Base-by-base conservation (phyloP, 768 basidiomycete species). In the Grammothele lineata region DNA sequence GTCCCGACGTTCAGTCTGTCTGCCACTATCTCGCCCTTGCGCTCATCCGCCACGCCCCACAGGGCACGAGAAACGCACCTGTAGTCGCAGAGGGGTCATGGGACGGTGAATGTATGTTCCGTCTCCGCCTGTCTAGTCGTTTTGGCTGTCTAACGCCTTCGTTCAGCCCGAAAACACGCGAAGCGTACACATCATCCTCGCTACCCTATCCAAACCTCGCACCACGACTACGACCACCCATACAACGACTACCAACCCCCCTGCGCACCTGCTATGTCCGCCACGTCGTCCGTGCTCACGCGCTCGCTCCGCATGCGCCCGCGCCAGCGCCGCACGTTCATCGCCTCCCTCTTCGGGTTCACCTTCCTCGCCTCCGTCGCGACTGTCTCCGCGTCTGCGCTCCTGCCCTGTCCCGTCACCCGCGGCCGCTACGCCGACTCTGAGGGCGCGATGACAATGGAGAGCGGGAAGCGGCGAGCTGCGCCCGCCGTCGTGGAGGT, bases 371-470 rank as follows among this genome's bases (percentile, higher is more conserved):
- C 85, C 21, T 77, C 87, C 15, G 74, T 92, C 49, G 53, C 87
- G 51, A 91, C 89, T 43, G 89, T 92, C 15, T 84, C 85, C 11
- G 86, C 85, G 19, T 89, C 88, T 18, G 80, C 77, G 60, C 70
- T 90, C 33, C 69, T 92, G 25, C 88, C 89, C 43, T 92, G 90
- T 57, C 89, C 89, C 7, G 87, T 80, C n/a, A 68, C 73, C 35
- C 68, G 76, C 50, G 75, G 77, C 56, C 77, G 83, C 22, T 82
- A 77, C 54, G 72, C 81, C 36, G 87, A 89, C 34, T 47, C 57
- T 56, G 45, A 62, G 42, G 85, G 88, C 18, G 51, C 58, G 54
- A 43, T 62, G 44, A 43, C 39, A 5, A 37, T 23, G 14, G 48
- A 59, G 57, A 56, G 37, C 55, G 55, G 50, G 46, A 59, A 35